These are phyloP conservation scores for Rosa rugosa DNA, from an alignment of 306 rosid genomes.

Conservation along the genomic window DNA sequence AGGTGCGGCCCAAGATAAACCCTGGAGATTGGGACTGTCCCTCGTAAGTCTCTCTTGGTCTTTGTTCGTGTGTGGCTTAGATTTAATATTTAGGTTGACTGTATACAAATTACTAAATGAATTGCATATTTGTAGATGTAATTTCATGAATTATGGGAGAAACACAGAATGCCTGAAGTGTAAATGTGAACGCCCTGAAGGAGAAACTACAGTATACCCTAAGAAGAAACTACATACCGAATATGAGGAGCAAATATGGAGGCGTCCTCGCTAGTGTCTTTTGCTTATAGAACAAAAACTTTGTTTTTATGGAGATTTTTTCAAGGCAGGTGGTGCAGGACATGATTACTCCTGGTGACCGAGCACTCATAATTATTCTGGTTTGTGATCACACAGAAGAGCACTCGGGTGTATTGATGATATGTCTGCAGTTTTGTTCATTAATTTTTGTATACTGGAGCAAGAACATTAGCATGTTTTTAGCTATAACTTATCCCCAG, in stretches of 20 bases:
- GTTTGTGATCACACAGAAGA: not conserved
- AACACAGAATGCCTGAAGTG: conserved; percentile 63
- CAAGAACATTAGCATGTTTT: not conserved
- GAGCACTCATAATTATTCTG: not conserved
- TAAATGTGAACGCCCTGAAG: conserved; percentile 40
- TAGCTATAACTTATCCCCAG: not conserved
- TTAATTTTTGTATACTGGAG: not conserved
- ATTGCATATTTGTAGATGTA: conserved; percentile 50
- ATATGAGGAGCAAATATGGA: conserved; percentile 52
- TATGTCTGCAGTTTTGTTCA: conserved; percentile 2
- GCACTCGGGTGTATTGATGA: not conserved
- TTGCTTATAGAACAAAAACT: not conserved
- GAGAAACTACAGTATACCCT: conserved; percentile 3
- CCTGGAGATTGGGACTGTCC: conserved; percentile 87
- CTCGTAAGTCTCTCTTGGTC: conserved; percentile 51
- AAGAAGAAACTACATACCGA: conserved; percentile 4
- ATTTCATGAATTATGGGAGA: conserved; percentile 55
- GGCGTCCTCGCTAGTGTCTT: conserved; percentile 20
- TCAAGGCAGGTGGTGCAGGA: not conserved
- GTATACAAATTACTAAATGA: not conserved
- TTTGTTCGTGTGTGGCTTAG: not conserved
- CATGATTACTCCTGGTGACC: not conserved
- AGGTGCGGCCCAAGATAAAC: conserved; percentile 49
- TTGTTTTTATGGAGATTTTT: not conserved
- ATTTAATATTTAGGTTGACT: not conserved